These are phyloP conservation scores for Lactifluus piperatus DNA, from an alignment of 768 basidiomycete species.

Conservation along the genomic window DNA sequence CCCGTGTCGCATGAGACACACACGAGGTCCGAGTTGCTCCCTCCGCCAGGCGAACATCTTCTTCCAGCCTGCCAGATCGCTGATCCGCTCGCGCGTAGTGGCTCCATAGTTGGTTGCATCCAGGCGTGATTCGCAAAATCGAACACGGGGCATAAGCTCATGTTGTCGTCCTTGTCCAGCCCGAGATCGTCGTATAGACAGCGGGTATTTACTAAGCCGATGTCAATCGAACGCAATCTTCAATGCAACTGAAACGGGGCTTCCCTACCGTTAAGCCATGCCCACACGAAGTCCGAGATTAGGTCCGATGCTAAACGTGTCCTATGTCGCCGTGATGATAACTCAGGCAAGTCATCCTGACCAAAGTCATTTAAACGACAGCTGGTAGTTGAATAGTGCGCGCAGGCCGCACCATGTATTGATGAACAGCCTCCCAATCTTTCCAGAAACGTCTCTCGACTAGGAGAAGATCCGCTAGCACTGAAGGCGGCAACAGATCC, in stretches of 20 bases:
- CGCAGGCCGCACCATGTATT: slow-evolving; percentile 42
- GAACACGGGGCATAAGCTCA: slow-evolving; percentile 82
- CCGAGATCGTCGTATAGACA: slow-evolving; percentile 68
- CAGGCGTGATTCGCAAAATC: slow-evolving; percentile 83
- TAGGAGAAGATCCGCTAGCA: slow-evolving; percentile 33
- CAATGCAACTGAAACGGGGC: slow-evolving; percentile 5
- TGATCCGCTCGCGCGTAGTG: slow-evolving; percentile 21
- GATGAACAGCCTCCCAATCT: slow-evolving; percentile 49
- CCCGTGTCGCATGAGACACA: slow-evolving; percentile 35
- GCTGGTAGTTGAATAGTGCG: neutral
- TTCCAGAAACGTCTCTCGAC: slow-evolving; percentile 41
- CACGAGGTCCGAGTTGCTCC: slow-evolving; percentile 34
- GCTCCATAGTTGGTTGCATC: slow-evolving; percentile 35
- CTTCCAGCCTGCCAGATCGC: neutral
- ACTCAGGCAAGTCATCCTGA: slow-evolving; percentile 4
- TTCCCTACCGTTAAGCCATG: slow-evolving; percentile 77
- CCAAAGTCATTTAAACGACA: neutral
- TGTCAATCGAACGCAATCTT: slow-evolving; percentile 4
- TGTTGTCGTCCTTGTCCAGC: slow-evolving; percentile 53
- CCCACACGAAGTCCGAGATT: slow-evolving; percentile 64
- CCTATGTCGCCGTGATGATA: neutral
- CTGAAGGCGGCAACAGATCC: slow-evolving; percentile 40
- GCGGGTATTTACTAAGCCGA: slow-evolving; percentile 74
- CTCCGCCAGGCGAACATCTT: slow-evolving; percentile 1
- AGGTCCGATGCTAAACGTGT: slow-evolving; percentile 8